phyloP scores from a whole-genome alignment of 1,284 basidiomycete species.

The Ceratobasidium sp. region DNA sequence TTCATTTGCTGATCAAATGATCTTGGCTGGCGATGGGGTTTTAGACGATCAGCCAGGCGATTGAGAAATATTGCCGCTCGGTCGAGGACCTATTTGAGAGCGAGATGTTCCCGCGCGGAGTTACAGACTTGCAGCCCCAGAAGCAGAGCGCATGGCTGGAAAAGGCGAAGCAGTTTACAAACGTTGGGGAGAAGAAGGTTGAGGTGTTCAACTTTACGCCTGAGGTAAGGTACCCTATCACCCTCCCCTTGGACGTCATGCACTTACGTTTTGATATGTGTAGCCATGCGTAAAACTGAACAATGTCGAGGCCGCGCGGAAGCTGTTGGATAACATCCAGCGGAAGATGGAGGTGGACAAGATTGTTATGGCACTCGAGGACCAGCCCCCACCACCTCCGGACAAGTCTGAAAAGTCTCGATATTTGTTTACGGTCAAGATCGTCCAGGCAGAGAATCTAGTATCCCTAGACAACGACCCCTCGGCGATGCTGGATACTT shows the following conservation, averaged over 20 bases:
- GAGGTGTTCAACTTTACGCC: conserved; percentile 95
- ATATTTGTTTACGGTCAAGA: conserved; percentile 94
- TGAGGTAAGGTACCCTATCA: conserved; percentile 49
- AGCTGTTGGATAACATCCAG: conserved; percentile 93
- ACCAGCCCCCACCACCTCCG: conserved; percentile 72
- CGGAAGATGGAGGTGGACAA: conserved; percentile 91
- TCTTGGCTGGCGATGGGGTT: not conserved
- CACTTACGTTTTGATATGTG: not conserved
- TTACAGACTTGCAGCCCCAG: conserved; percentile 72
- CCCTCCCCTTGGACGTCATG: not conserved
- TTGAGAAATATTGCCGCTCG: conserved; percentile 90
- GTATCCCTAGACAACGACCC: conserved; percentile 76
- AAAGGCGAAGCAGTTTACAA: conserved; percentile 83
- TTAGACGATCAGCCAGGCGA: conserved; percentile 89
- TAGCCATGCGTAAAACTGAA: conserved; percentile 97
- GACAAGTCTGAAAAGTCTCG: conserved; percentile 70
- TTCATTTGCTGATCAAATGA: not conserved
- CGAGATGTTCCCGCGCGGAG: conserved; percentile 91
- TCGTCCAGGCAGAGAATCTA: conserved; percentile 88
- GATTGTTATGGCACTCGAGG: conserved; percentile 73
- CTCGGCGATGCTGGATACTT: conserved; percentile 83
- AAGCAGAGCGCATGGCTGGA: conserved; percentile 93
- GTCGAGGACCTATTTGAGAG: conserved; percentile 91
- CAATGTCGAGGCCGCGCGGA: conserved; percentile 93
- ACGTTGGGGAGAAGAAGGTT: conserved; percentile 86